These are phyloP conservation scores for Isatis lusitanica DNA, from an alignment of 441 rosid species.

Conservation along the genomic window DNA sequence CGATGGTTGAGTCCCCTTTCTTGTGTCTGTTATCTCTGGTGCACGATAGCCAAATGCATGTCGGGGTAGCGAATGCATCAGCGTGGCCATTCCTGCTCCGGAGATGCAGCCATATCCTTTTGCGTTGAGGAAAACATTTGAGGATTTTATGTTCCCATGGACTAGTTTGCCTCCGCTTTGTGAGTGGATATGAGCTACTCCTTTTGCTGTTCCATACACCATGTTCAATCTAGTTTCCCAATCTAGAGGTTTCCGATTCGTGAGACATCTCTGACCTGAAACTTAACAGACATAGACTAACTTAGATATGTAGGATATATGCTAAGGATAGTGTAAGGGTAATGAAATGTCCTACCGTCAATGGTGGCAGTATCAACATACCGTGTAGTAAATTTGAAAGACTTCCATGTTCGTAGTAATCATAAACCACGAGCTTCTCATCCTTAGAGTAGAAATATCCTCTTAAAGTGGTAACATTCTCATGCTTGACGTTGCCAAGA, in stretches of 20 bases:
- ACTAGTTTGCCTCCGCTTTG: constrained; percentile 63
- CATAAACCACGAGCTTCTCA: constrained; percentile 85
- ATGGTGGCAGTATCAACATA: constrained; percentile 29
- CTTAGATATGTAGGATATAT: constrained; percentile 7
- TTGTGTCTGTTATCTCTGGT: constrained; percentile 74
- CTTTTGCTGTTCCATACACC: constrained; percentile 78
- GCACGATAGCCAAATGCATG: constrained; percentile 79
- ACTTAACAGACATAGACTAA: not conserved
- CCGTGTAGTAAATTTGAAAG: constrained; percentile 74
- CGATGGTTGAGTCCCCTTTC: constrained; percentile 66
- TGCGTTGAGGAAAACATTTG: constrained; percentile 69
- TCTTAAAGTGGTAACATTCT: constrained; percentile 63
- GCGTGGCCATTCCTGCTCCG: constrained; percentile 66
- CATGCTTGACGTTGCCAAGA: constrained; percentile 68
- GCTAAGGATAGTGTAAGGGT: not conserved
- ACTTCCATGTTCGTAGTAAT: constrained; percentile 63
- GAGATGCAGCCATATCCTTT: constrained; percentile 63
- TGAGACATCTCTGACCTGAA: constrained; percentile 59
- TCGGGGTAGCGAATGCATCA: constrained; percentile 65
- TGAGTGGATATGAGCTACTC: constrained; percentile 68
- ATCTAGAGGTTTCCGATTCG: constrained; percentile 56
- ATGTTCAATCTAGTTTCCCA: constrained; percentile 85
- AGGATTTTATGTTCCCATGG: constrained; percentile 87
- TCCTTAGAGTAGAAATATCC: constrained; percentile 91
- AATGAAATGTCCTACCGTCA: not conserved